Percentiles rank a stretch among this genome's conserved stretches.
Conservation (phyloP, 2,329 filamentous ascomycete species). For the Leptographium galeiforme region DNA sequence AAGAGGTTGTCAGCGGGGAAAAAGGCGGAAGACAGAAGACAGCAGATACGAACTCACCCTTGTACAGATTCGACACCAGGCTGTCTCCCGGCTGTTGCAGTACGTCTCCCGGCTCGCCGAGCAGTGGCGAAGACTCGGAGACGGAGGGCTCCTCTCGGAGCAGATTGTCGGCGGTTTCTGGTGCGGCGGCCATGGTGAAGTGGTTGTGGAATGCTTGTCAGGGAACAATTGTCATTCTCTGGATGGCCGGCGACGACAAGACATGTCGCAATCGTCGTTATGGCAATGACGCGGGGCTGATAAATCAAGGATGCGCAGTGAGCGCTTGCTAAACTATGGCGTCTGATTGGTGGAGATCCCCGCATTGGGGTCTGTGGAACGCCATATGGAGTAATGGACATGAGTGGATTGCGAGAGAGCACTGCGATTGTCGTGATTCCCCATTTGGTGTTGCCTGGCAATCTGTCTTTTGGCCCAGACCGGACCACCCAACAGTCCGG, state of each 20-base stretch:
- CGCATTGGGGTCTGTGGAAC: neutral
- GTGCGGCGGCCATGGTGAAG: neutral
- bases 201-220: neutral
- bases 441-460: too few species aligned
- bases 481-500: too few species aligned
- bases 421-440: too few species aligned
- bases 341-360: neutral
- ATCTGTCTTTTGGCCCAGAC: too few species aligned
- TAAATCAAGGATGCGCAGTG: too few species aligned
- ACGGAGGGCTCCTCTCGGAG: neutral
- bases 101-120: conserved; percentile 60
- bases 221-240: too few species aligned
- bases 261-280: too few species aligned
- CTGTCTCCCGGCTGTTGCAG: conserved; percentile 51
- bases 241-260: too few species aligned
- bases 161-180: neutral
- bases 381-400: too few species aligned
- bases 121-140: conserved; percentile 53
- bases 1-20: neutral
- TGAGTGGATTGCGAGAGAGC: too few species aligned
- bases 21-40: neutral
- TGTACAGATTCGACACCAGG: conserved; percentile 57
- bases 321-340: conserved; percentile 7
- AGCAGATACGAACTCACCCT: conserved; percentile 40
- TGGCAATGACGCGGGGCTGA: too few species aligned